Evolutionary conservation across 257 asterid genomes (phyloP), one percentile per base, ranked within the genome.

Genomic region (Mentha longifolia): DNA sequence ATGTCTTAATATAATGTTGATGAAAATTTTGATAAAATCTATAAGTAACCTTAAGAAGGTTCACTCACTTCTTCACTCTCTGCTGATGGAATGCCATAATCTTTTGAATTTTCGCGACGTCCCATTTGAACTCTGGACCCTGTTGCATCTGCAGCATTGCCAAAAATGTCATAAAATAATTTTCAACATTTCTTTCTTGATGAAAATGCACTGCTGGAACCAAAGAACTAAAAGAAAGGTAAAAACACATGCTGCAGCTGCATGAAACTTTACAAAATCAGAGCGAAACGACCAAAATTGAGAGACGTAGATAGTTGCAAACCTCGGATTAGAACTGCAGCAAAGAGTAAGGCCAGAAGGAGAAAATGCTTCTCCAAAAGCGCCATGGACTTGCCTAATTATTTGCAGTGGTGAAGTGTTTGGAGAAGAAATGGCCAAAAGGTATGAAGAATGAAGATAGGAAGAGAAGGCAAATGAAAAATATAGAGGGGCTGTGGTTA

Each of bases 291-390:
- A 19, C 7, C 7, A 39, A 15, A 8, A 10, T 9, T 7, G 25
- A 6, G 35, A 35, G 22, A 45, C 57, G 20, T 28, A 13, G 57
- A 51, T n/a, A 22, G 17, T 54, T 2, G n/a, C 37, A 2, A 42
- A 89, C 97, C 96, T 86, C 71, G 88, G 61, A 85, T 14, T 28
- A 81, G 56, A 5, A 74, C 25, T 42, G 84, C 74, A 58, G 85
- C 82, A 51, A 25, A 47, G 68, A 89, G 64, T 57, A 85, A 56
- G 33, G 76, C 65, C 72, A 89, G 45, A 84, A 87, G 59, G 76
- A 84, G 80, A 58, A 77, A 59, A 75, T n/a, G 69, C 54, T 65
- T 77, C 22, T 63, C 68, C 45, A 45, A 15, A 52, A 9, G 73
- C 4, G 84, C 80, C 93, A 83, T 88, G 9, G 5, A 1, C 74